Evolutionary conservation across 352 stramenopile species (phyloP).

Genomic region (Thraustochytrium striatum): DNA sequence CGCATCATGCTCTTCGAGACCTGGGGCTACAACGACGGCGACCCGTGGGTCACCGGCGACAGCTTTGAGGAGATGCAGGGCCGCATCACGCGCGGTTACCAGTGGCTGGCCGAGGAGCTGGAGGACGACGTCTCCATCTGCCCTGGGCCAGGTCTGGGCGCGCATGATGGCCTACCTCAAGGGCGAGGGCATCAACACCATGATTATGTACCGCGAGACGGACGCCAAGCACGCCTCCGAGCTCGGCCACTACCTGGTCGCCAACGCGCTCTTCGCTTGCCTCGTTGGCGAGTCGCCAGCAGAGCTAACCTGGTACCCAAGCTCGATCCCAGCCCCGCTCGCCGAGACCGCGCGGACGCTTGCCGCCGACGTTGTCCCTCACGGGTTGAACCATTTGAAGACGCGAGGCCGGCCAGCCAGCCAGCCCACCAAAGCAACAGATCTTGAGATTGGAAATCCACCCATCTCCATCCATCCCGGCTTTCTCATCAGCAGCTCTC

Average conservation of each 20-base stretch:
- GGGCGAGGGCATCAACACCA: too few species aligned
- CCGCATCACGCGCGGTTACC: neutral
- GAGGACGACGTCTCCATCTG: neutral
- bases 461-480: too few species aligned
- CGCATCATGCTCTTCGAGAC: slow-evolving; percentile 24
- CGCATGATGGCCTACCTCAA: neutral
- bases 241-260: slow-evolving; percentile 12
- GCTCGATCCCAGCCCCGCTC: too few species aligned
- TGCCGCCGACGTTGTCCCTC: too few species aligned
- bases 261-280: neutral
- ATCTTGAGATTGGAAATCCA: too few species aligned
- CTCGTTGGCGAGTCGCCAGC: neutral
- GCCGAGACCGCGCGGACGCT: too few species aligned
- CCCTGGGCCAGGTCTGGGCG: slow-evolving; percentile 9
- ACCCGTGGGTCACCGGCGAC: too few species aligned
- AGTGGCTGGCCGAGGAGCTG: neutral
- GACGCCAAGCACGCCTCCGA: slow-evolving; percentile 23
- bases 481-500: too few species aligned
- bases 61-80: neutral
- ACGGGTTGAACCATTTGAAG: too few species aligned
- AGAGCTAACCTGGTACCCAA: neutral
- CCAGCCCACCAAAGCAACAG: too few species aligned
- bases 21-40: slow-evolving; percentile 15
- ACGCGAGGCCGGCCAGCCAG: too few species aligned
- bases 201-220: neutral